Base-by-base conservation (phyloP, 257 asterid genomes). In the Capsicum chinense region DNA sequence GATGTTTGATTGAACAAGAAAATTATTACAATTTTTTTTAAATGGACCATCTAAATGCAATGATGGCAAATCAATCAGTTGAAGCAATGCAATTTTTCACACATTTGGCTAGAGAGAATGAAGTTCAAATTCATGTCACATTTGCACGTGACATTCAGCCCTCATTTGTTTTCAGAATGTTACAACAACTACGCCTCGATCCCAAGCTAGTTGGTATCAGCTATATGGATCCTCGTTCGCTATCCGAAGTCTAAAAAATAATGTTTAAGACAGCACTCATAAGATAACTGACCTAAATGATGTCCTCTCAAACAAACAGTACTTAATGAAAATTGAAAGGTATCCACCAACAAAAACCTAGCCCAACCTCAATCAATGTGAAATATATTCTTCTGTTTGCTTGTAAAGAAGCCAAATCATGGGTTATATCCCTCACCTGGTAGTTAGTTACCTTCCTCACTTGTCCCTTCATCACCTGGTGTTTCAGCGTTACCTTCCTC, bases 401-500 rank as follows among this genome's bases (percentile, higher is more conserved):
- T 78, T 78, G 81, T 54, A 52, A 64, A 78, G 14, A 33, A 26
- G 50, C 13, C 8, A 76, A 26, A 76, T 52, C 81, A 76, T 26
- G 44, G 62, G 44, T 8, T 78, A 26, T 50, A 26, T 14, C 50
- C 81, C 81, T 78, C 50, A 5, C 64, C 81, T 54, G 50, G 59
- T 67, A 83, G 33, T 66, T 70, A 83, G 68, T 66, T 83, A 35
- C 67, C 63, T 73, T 26, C 80, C 54, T 82, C 74, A 52, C 9
- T 19, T 33, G 80, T 82, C 85, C 64, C 85, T 12, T 67, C 79
- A 26, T 71, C 80, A 67, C 14, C 58, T 59, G 52, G 69, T 68
- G 63, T 68, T 74, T 83, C 80, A 56, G 80, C 54, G 68, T 15
- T 74, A 54, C 84, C 88, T 73, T 85, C 90, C 79, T 26, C 87